These are phyloP conservation scores for Bretziella fagacearum DNA, from an alignment of 2,329 filamentous ascomycete species.

Conservation along the genomic window DNA sequence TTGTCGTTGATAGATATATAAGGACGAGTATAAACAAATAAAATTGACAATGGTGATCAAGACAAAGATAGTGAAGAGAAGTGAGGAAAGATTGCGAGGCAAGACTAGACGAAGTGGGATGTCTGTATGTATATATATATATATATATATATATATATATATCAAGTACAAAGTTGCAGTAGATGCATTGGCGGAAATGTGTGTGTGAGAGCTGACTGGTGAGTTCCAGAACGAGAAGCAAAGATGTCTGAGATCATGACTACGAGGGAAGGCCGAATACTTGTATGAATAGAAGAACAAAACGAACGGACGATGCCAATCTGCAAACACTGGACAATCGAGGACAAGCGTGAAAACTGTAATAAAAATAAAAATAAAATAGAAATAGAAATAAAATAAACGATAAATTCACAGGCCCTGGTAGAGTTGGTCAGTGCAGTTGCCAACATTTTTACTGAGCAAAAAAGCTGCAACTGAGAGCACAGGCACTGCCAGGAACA, in stretches of 20 bases:
- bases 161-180: constrained; percentile 13
- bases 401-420: background rate
- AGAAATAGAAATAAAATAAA: background rate
- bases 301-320: constrained; percentile 2
- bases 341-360: background rate
- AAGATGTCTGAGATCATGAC: background rate
- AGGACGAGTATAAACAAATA: background rate
- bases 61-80: background rate
- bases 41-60: background rate
- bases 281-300: constrained; percentile 5
- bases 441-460: background rate
- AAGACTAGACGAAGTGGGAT: no score
- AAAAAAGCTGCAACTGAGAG: no score
- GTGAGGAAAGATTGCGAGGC: background rate
- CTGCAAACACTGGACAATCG: constrained; percentile 1
- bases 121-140: constrained; percentile 6
- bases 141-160: background rate
- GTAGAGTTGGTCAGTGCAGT: background rate
- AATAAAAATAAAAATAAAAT: background rate
- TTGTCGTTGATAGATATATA: background rate
- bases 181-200: background rate
- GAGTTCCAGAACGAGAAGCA: constrained; percentile 8
- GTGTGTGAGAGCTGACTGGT: background rate
- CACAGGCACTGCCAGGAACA: no score
- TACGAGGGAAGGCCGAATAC: constrained; percentile 6